These are phyloP conservation scores for Aspergillus alliaceus DNA, from an alignment of 2,329 filamentous ascomycete species.

Conservation along the genomic window DNA sequence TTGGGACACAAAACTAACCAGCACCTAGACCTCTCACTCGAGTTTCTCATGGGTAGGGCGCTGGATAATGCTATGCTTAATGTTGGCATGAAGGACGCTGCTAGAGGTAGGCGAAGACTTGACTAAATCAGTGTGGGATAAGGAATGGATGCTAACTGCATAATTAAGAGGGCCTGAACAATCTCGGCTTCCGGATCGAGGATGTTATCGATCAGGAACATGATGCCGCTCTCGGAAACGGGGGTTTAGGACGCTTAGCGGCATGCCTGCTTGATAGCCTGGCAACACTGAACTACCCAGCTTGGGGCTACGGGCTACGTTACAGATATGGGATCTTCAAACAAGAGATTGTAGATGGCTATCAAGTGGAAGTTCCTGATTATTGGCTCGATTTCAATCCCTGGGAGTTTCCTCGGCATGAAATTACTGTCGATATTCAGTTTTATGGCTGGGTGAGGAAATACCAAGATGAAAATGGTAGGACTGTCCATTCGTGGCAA, in stretches of 20 bases:
- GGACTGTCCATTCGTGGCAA: constrained; percentile 76
- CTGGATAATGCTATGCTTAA: constrained; percentile 99
- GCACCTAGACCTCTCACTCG: constrained; percentile 74
- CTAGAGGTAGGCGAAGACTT: constrained; percentile 62
- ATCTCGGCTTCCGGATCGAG: constrained; percentile 95
- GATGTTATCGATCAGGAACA: constrained; percentile 94
- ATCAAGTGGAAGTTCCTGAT: constrained; percentile 96
- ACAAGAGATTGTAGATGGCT: constrained; percentile 97
- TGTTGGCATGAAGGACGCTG: constrained; percentile 80
- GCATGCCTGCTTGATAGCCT: constrained; percentile 97
- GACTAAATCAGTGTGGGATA: constrained; percentile 8
- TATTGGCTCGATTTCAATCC: constrained; percentile 99
- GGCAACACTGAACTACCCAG: constrained; percentile 90
- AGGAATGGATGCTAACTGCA: constrained; percentile 15
- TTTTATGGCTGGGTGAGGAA: constrained; percentile 88
- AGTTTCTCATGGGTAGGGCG: constrained; percentile 95
- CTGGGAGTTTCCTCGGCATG: constrained; percentile 96
- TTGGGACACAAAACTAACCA: not conserved
- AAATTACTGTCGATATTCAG: constrained; percentile 94
- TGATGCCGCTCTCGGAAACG: constrained; percentile 93
- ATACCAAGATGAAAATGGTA: constrained; percentile 72
- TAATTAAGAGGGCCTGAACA: constrained; percentile 70
- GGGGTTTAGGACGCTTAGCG: constrained; percentile 88
- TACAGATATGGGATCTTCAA: constrained; percentile 99
- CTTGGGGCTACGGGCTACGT: constrained; percentile 94